A percentile compares a stretch with the other conserved stretches of the same genome.
Conservation (phyloP, 2,329 filamentous ascomycete species). For the Fusarium sp. region DNA sequence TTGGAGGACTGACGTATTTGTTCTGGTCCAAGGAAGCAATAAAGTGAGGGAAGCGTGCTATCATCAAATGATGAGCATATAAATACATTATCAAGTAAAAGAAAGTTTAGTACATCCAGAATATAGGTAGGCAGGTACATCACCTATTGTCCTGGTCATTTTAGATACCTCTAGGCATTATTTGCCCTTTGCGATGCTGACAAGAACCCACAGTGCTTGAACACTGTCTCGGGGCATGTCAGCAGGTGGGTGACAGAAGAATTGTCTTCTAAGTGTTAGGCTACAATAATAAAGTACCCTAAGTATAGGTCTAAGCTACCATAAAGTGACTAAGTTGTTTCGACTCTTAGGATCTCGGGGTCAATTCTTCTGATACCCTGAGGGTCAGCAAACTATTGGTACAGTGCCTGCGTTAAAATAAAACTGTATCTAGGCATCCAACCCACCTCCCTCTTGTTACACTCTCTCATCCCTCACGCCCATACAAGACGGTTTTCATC, state of each 20-base stretch:
- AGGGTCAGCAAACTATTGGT: neutral
- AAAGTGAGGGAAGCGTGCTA: neutral
- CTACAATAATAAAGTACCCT: too few relatives aligned
- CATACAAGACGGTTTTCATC: neutral
- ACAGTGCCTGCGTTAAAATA: neutral
- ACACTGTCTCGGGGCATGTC: neutral
- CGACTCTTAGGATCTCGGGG: too few relatives aligned
- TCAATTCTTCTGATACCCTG: too few relatives aligned
- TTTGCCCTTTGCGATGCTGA: neutral
- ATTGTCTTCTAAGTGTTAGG: too few relatives aligned
- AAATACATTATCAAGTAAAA: neutral
- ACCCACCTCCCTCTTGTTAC: neutral
- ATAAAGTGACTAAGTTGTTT: too few relatives aligned
- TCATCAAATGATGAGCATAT: neutral
- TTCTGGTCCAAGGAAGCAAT: neutral
- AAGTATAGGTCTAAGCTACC: too few relatives aligned
- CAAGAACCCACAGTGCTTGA: neutral
- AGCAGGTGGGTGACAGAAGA: too few relatives aligned
- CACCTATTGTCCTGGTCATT: neutral
- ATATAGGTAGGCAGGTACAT: neutral
- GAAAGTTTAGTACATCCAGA: neutral
- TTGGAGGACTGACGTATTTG: too few relatives aligned
- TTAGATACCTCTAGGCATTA: neutral
- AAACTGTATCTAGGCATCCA: neutral
- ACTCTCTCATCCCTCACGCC: neutral